phyloP scores from a whole-genome alignment of 2,329 filamentous ascomycete species.

The Didymosphaeria variabile region DNA sequence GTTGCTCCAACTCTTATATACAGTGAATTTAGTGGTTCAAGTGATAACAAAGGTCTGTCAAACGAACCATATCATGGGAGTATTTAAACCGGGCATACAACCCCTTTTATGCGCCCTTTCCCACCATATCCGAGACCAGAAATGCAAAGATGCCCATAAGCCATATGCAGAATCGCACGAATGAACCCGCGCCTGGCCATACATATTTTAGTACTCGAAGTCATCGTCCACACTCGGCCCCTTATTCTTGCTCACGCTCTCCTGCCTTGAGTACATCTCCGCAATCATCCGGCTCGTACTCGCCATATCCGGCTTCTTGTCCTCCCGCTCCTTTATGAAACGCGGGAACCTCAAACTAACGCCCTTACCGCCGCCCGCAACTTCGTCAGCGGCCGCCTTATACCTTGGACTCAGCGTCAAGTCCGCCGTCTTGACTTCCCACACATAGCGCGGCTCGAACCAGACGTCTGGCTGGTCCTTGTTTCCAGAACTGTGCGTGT shows the following conservation, averaged over 20 bases:
- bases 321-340: constrained; percentile 90
- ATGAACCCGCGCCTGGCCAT: not conserved
- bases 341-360: constrained; percentile 91
- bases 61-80: not conserved
- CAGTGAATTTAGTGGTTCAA: no score
- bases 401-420: constrained; percentile 91
- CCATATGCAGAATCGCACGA: not conserved
- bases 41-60: not conserved
- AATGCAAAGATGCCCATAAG: not conserved
- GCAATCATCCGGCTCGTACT: constrained; percentile 86
- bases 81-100: not conserved
- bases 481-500: constrained; percentile 80
- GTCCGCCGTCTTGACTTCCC: constrained; percentile 98
- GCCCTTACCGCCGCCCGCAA: constrained; percentile 75
- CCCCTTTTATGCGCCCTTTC: not conserved
- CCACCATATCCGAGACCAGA: not conserved
- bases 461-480: constrained; percentile 98
- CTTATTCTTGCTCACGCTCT: constrained; percentile 87
- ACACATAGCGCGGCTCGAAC: constrained; percentile 94
- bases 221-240: constrained; percentile 91
- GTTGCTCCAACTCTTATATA: no score
- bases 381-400: constrained; percentile 85
- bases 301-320: constrained; percentile 94
- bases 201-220: constrained; percentile 82
- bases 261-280: constrained; percentile 97